A percentile compares a stretch with the other conserved stretches of the same genome.
phyloP scores from a whole-genome alignment of 176 grass and related monocot species.

The Rhynchospora pubera region DNA sequence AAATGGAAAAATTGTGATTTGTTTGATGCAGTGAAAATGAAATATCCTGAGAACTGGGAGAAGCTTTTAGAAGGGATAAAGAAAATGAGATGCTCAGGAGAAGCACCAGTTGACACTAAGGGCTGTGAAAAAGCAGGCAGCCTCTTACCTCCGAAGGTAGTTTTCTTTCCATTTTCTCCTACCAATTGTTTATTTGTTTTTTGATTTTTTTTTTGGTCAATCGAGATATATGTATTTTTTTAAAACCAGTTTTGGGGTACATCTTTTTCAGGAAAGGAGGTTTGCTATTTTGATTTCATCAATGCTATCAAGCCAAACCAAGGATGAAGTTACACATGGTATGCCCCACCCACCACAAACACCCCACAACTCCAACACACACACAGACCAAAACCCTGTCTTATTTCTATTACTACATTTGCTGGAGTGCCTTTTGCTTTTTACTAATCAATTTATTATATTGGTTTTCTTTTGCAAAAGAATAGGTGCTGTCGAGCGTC shows the following conservation, averaged over 20 bases:
- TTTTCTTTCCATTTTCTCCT: background rate
- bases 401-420: background rate
- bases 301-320: constrained; percentile 92
- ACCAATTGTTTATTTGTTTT: background rate
- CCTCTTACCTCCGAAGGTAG: constrained; percentile 80
- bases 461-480: constrained; percentile 20
- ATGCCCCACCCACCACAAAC: background rate
- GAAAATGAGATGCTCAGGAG: constrained; percentile 64
- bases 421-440: background rate
- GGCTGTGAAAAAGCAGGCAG: constrained; percentile 89
- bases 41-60: constrained; percentile 67
- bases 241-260: background rate
- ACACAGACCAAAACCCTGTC: background rate
- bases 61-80: constrained; percentile 70
- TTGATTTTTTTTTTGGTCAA: background rate
- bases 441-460: background rate
- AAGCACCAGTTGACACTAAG: constrained; percentile 87
- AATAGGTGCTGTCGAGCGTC: constrained; percentile 76
- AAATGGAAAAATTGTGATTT: constrained; percentile 6
- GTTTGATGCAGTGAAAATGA: background rate
- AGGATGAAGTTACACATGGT: constrained; percentile 96
- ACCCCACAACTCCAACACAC: too few relatives aligned
- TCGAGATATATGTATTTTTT: background rate
- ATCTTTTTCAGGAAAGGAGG: constrained; percentile 58
- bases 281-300: constrained; percentile 81